Percentiles rank a stretch among this genome's conserved stretches.
Conservation (phyloP, 306 rosid species). For the Gillenia trifoliata region DNA sequence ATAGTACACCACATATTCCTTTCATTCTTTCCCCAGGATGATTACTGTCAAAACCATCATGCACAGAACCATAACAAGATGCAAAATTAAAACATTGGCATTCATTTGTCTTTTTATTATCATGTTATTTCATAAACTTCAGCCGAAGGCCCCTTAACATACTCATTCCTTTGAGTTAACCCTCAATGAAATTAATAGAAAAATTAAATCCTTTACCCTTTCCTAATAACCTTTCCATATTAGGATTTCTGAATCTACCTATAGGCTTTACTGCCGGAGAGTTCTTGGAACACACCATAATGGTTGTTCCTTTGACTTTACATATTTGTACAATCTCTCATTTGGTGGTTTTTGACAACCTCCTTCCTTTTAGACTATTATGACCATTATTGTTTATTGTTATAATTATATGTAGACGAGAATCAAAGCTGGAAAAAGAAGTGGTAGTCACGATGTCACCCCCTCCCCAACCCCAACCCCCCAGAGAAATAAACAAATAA, state of each 20-base stretch:
- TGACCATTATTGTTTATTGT: background rate
- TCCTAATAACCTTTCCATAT: background rate
- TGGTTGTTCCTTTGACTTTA: background rate
- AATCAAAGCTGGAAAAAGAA: background rate
- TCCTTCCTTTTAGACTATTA: background rate
- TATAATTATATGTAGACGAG: background rate
- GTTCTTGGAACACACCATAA: background rate
- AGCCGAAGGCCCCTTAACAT: background rate
- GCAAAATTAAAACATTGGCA: background rate
- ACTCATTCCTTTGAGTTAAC: background rate
- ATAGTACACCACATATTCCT: background rate
- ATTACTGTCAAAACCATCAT: background rate
- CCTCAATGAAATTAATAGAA: background rate
- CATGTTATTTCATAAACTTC: background rate
- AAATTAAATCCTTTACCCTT: background rate
- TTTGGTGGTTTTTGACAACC: background rate
- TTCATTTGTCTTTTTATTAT: background rate
- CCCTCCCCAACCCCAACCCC: background rate
- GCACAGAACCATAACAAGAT: background rate
- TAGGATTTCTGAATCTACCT: background rate
- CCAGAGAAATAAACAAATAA: background rate
- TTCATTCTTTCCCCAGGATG: background rate
- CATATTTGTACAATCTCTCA: background rate
- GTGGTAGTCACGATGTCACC: background rate
- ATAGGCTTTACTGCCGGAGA: background rate